A percentile compares a stretch with the other conserved stretches of the same genome.
Evolutionary conservation across 2,329 filamentous ascomycete genomes (phyloP).

Genomic region (Penicillium thymicola): DNA sequence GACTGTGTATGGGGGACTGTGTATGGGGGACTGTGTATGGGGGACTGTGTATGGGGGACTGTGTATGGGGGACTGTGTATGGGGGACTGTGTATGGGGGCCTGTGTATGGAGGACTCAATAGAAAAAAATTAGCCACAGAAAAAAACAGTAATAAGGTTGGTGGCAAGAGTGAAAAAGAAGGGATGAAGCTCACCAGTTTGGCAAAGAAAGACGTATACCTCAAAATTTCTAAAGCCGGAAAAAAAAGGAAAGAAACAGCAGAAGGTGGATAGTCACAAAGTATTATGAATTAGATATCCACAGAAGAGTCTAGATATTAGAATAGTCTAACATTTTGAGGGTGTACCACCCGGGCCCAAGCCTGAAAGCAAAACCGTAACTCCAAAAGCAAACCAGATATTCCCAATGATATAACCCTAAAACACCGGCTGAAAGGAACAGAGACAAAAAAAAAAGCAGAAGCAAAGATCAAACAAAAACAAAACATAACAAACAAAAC

Average conservation of each 20-base stretch:
- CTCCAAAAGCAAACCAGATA: conserved; percentile 24
- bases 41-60: no score
- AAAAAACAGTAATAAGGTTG: not conserved
- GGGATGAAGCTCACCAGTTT: not conserved
- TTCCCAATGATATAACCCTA: conserved; percentile 25
- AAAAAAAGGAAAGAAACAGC: not conserved
- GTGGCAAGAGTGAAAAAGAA: not conserved
- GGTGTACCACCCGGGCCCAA: conserved; percentile 9
- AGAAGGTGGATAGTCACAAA: conserved; percentile 8
- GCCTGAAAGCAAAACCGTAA: conserved; percentile 13
- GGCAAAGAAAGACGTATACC: not conserved
- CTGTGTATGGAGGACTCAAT: not conserved
- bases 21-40: no score
- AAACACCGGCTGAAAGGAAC: conserved; percentile 22
- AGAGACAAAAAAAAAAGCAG: conserved; percentile 15
- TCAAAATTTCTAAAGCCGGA: not conserved
- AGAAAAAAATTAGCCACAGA: not conserved
- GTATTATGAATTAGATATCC: conserved; percentile 16
- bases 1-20: no score
- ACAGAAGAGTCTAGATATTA: conserved; percentile 23
- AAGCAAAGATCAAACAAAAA: conserved; percentile 4
- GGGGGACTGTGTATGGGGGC: not conserved
- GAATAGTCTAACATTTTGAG: conserved; percentile 21
- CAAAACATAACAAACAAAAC: not conserved
- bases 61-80: not conserved